Evolutionary conservation across 371 early-diverging fungal species (phyloP).

Genomic region (Rhizomucor pusillus): DNA sequence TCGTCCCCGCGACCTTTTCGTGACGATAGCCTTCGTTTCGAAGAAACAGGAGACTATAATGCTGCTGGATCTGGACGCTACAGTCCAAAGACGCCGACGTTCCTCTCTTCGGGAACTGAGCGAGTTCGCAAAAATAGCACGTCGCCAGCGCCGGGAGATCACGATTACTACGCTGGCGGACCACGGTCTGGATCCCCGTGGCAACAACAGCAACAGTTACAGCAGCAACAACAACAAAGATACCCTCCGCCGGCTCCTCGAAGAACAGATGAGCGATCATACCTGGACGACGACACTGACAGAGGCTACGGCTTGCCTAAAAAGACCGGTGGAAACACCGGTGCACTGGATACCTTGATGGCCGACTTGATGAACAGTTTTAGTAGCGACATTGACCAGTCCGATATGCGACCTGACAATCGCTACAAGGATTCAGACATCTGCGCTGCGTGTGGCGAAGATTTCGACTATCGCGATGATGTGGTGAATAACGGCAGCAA

Average conservation of each 20-base stretch:
- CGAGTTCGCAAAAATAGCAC: conserved; percentile 37
- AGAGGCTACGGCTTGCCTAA: not conserved
- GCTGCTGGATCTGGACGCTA: conserved; percentile 8
- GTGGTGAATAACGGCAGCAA: conserved; percentile 28
- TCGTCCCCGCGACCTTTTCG: not conserved
- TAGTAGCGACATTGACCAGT: conserved; percentile 12
- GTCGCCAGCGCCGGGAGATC: conserved; percentile 31
- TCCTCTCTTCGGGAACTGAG: conserved; percentile 7
- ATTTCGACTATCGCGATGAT: conserved; percentile 45
- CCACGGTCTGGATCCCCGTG: conserved; percentile 2
- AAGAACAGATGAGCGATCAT: not conserved
- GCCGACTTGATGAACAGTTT: conserved; percentile 23
- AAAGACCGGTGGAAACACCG: conserved; percentile 6
- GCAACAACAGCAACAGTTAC: conserved; percentile 4
- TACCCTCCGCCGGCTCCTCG: not conserved
- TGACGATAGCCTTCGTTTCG: not conserved
- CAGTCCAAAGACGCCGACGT: conserved; percentile 17
- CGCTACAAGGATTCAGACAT: conserved; percentile 5
- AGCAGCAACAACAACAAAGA: not conserved
- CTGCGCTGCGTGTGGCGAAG: conserved; percentile 28
- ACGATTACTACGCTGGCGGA: conserved; percentile 1
- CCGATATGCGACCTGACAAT: conserved; percentile 9
- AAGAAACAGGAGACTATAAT: conserved; percentile 6
- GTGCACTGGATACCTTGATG: conserved; percentile 25
- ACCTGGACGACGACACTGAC: not conserved